Conservation (phyloP, 2,329 filamentous ascomycete species). For the Didymella pomorum region DNA sequence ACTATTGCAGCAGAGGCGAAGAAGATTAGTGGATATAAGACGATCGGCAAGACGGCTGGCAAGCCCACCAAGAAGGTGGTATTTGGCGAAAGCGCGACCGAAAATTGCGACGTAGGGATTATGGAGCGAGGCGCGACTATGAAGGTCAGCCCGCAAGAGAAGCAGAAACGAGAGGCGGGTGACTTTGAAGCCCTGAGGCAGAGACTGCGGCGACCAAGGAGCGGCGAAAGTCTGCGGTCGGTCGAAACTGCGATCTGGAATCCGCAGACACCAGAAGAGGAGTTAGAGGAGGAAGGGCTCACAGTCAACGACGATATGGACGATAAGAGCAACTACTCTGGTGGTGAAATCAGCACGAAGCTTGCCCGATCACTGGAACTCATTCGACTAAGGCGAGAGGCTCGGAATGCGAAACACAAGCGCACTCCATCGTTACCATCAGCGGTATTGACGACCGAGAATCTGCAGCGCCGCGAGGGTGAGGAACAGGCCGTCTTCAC, state of each 20-base stretch:
- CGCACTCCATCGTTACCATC: too few relatives aligned
- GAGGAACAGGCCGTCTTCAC: not conserved
- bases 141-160: constrained; percentile 9
- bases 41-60: not conserved
- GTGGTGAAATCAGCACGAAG: not conserved
- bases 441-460: not conserved
- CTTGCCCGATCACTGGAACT: constrained; percentile 3
- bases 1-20: not conserved
- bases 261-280: not conserved
- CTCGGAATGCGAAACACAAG: not conserved
- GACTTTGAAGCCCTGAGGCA: constrained; percentile 5
- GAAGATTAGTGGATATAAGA: not conserved
- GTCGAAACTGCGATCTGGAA: constrained; percentile 22
- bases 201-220: constrained; percentile 10
- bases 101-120: not conserved
- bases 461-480: not conserved
- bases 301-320: constrained; percentile 2
- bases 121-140: constrained; percentile 6
- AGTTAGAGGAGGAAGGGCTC: not conserved
- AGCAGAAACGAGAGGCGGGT: not conserved
- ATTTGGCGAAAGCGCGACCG: not conserved
- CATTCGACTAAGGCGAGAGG: constrained; percentile 3
- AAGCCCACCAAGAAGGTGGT: not conserved
- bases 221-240: constrained; percentile 21
- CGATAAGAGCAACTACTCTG: not conserved